Conservation (phyloP, 2,329 filamentous ascomycete species). For the Claviceps arundinis region DNA sequence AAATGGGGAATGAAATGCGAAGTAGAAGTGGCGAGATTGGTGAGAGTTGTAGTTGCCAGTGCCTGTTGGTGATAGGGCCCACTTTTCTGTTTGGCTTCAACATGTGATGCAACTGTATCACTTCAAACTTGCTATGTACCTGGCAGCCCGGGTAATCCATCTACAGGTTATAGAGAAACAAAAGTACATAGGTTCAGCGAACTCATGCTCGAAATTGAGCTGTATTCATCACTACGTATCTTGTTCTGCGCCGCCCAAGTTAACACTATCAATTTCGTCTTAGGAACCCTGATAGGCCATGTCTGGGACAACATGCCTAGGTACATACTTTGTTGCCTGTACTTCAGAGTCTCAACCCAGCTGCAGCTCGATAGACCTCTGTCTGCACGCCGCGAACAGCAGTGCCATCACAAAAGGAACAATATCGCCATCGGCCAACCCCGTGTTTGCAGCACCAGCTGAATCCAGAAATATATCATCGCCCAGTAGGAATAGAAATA, state of each 20-base stretch:
- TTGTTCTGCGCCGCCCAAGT: no score
- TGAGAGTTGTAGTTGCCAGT: neutral
- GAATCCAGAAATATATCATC: neutral
- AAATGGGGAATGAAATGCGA: neutral
- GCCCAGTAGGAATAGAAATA: neutral
- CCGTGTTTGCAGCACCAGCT: neutral
- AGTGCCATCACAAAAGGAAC: neutral
- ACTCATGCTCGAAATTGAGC: no score
- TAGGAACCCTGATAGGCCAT: neutral
- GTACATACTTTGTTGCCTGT: neutral
- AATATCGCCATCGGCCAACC: no score
- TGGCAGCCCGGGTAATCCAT: no score
- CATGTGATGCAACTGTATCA: neutral
- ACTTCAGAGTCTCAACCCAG: neutral
- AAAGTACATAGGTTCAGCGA: no score
- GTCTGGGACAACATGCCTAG: neutral
- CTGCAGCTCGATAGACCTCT: neutral
- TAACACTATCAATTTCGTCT: no score
- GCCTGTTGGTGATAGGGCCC: neutral
- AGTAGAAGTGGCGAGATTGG: constrained; percentile 1
- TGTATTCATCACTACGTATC: no score
- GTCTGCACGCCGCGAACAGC: neutral
- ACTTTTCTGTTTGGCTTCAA: neutral
- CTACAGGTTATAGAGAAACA: no score
- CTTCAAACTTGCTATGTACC: neutral